Conservation (phyloP, 1,284 basidiomycete genomes). For the Thelephora terrestris region DNA sequence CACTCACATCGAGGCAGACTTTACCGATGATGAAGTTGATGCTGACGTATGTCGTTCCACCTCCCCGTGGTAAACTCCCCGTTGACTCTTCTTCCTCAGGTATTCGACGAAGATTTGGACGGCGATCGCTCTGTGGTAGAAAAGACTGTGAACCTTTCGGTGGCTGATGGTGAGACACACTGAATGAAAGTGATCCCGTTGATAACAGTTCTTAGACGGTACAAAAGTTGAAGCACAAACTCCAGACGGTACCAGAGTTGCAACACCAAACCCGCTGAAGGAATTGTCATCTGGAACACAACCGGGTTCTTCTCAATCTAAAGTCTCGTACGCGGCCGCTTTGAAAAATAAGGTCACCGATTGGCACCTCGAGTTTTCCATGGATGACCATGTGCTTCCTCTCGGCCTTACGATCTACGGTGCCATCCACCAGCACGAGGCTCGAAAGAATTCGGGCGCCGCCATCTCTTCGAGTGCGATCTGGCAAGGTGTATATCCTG, state of each 20-base stretch:
- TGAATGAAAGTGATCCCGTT: background rate
- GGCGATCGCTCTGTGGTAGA: conserved; percentile 57
- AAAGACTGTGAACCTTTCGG: conserved; percentile 79
- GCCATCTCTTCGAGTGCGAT: conserved; percentile 59
- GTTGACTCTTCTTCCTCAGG: conserved; percentile 22
- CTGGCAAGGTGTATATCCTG: conserved; percentile 84
- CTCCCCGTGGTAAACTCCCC: background rate
- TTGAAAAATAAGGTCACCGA: conserved; percentile 87
- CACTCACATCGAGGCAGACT: conserved; percentile 51
- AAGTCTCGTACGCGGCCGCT: conserved; percentile 85
- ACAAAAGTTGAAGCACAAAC: conserved; percentile 91
- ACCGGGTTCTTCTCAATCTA: conserved; percentile 34
- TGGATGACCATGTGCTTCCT: conserved; percentile 78
- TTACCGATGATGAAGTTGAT: conserved; percentile 68
- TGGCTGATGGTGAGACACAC: conserved; percentile 56
- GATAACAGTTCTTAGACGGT: conserved; percentile 46
- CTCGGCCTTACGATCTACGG: conserved; percentile 93
- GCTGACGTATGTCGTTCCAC: conserved; percentile 37
- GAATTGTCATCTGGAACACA: conserved; percentile 25
- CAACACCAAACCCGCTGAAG: conserved; percentile 64
- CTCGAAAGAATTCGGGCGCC: conserved; percentile 54
- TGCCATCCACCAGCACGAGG: conserved; percentile 84
- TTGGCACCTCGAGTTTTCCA: conserved; percentile 94
- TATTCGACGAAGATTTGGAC: conserved; percentile 67
- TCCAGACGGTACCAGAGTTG: conserved; percentile 88